phyloP scores from a whole-genome alignment of 2,329 filamentous ascomycete genomes.

The Alternaria dauci region DNA sequence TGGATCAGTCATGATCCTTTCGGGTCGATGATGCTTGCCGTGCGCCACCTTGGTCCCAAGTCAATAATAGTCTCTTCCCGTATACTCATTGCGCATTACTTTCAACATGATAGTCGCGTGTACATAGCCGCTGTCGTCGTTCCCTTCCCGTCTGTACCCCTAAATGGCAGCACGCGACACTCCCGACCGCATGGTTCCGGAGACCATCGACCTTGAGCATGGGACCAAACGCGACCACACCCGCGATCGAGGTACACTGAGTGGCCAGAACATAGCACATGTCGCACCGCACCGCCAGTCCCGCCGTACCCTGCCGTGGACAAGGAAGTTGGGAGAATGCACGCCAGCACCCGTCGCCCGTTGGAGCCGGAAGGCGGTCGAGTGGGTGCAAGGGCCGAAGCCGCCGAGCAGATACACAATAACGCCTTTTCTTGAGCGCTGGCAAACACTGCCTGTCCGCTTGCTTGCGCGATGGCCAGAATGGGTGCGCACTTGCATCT shows the following conservation, averaged over 20 bases:
- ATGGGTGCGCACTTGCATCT: constrained; percentile 63
- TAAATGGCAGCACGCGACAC: constrained; percentile 10
- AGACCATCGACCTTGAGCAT: constrained; percentile 19
- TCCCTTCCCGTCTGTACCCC: background rate
- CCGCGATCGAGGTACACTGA: constrained; percentile 7
- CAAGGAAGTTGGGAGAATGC: constrained; percentile 18
- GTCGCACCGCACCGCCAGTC: constrained; percentile 9
- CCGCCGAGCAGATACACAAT: constrained; percentile 56
- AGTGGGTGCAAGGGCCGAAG: constrained; percentile 57
- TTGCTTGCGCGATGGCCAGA: constrained; percentile 68
- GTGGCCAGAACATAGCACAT: background rate
- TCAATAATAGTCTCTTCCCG: background rate
- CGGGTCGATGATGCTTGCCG: constrained; percentile 12
- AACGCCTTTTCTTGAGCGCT: constrained; percentile 64
- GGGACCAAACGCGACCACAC: constrained; percentile 10
- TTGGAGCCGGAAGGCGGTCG: constrained; percentile 37
- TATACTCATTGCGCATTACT: background rate
- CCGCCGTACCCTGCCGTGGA: constrained; percentile 14
- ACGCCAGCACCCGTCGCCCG: constrained; percentile 30
- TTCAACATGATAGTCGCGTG: constrained; percentile 10
- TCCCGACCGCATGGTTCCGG: constrained; percentile 7
- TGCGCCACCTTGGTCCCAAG: background rate
- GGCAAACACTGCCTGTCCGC: constrained; percentile 72
- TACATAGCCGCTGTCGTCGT: background rate
- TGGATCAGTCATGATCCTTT: constrained; percentile 1